Conservation (phyloP, 371 early-diverging fungal genomes). For the Conidiobolus incongruus region DNA sequence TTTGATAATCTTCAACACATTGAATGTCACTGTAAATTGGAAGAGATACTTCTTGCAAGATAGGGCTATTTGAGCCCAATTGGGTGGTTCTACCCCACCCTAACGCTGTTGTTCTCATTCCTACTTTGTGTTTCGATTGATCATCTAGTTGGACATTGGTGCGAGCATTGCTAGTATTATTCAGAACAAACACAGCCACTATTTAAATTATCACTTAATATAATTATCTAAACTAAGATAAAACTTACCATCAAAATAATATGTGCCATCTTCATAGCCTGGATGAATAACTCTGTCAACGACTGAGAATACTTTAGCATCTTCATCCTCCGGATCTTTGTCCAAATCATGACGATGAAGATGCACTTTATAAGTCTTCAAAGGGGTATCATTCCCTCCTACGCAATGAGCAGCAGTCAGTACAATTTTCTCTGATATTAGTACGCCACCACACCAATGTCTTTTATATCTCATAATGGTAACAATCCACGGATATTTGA, state of each 20-base stretch:
- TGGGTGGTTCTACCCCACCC: constrained; percentile 17
- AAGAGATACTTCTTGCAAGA: constrained; percentile 11
- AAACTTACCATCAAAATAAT: neutral
- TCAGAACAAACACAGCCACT: neutral
- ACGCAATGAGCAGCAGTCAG: constrained; percentile 5
- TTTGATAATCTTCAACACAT: constrained; percentile 10
- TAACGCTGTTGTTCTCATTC: constrained; percentile 11
- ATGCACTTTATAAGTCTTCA: constrained; percentile 1
- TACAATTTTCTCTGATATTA: neutral
- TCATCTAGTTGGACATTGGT: neutral
- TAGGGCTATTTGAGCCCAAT: neutral
- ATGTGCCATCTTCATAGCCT: neutral
- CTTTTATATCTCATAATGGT: constrained; percentile 2
- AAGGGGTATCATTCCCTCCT: neutral
- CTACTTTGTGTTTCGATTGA: constrained; percentile 1
- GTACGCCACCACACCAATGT: constrained; percentile 3
- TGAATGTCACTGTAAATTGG: constrained; percentile 1
- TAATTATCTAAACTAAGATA: neutral
- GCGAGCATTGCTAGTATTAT: neutral
- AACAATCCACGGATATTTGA: constrained; percentile 6
- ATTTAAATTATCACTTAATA: neutral
- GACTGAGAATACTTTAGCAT: neutral
- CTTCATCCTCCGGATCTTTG: neutral
- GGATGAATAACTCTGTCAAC: no score
- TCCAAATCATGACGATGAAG: constrained; percentile 3